Base-by-base conservation (phyloP, 257 asterid genomes). In the Forsythia suspensa region DNA sequence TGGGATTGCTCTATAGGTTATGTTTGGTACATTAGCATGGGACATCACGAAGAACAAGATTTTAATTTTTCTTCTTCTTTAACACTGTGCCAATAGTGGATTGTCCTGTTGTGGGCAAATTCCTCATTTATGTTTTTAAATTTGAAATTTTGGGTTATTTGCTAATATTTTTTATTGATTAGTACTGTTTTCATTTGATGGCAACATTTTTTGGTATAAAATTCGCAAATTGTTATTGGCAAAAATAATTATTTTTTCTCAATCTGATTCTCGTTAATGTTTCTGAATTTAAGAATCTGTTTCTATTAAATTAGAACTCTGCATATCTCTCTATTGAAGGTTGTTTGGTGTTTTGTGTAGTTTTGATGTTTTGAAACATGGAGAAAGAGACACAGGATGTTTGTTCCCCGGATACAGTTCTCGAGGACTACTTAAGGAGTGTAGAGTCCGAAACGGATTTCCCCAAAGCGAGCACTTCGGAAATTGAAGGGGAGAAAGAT, bases 361-460 rank as follows among this genome's bases (percentile, higher is more conserved):
- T 9, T 24, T 29, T 63, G 38, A 63, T 63, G 67, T 65, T 76
- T 13, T 52, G 66, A 71, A 81, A 68, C 37, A 85, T 84, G 91
- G 85, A 82, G 80, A 84, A 82, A 71, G 75, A 76, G 68, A 78
- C 82, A 68, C 87, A 43, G 73, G 80, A 84, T 78, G 68, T 70
- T 18, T 75, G 21, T 68, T 86, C 91, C 24, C 91, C 89, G 0
- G 88, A 88, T 65, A 88, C 91, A 3, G 89, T 88, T 66, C 86
- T 88, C 48, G 87, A 83, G 39, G 91, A 84, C 73, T 85, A 71
- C 44, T 71, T 84, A 42, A 85, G 84, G 75, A 82, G 77, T 24
- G 52, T 81, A 57, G 88, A 85, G 71, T 87, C 89, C 4, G 86
- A 85, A 77, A 83, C 88, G 73, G 85, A 81, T 57, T 85, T 86